These are phyloP conservation scores for Salix brachista DNA, from an alignment of 345 rosid species.

Conservation along the genomic window DNA sequence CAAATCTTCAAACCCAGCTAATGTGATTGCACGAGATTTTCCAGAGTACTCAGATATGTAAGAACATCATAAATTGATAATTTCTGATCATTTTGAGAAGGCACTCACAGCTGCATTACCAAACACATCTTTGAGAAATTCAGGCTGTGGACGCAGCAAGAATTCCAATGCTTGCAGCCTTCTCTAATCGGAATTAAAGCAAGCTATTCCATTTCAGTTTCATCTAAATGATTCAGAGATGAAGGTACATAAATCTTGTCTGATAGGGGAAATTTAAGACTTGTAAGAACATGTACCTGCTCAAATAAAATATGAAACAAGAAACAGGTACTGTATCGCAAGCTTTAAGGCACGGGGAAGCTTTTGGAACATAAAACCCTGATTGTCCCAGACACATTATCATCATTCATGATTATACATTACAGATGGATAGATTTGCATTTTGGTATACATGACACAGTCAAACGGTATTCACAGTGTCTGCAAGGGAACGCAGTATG, in stretches of 20 bases:
- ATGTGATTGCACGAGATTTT: too few species aligned
- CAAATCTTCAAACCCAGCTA: too few species aligned
- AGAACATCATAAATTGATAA: too few species aligned
- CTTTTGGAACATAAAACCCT: not conserved
- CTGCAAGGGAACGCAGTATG: slow-evolving; percentile 75
- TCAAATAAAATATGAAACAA: not conserved
- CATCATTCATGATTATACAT: not conserved
- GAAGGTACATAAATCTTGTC: not conserved
- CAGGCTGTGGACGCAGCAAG: not conserved
- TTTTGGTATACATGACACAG: not conserved
- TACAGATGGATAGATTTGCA: not conserved
- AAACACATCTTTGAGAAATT: not conserved
- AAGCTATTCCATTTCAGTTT: not conserved
- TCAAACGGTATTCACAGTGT: slow-evolving; percentile 75
- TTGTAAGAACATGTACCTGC: not conserved
- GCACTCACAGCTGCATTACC: not conserved
- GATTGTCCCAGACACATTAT: not conserved
- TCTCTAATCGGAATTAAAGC: not conserved
- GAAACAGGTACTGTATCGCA: not conserved
- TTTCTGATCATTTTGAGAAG: too few species aligned
- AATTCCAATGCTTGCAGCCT: not conserved
- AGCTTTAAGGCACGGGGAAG: not conserved
- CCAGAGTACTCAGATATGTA: too few species aligned
- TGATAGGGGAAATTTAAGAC: not conserved
- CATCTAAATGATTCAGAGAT: not conserved